Conservation (phyloP, 2,329 filamentous ascomycete genomes). For the Nemania serpens region DNA sequence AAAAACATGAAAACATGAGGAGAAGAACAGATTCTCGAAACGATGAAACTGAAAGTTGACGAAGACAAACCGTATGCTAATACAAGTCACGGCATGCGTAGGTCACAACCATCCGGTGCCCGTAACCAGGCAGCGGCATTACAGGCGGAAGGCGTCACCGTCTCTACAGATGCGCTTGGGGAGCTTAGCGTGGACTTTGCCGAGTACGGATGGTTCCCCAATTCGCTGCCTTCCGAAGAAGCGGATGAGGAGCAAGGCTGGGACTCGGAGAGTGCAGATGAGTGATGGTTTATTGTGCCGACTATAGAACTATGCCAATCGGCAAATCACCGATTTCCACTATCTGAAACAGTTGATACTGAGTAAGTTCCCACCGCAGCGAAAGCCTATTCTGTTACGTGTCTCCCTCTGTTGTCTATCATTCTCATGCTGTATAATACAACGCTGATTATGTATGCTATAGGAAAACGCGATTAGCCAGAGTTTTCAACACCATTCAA, state of each 20-base stretch:
- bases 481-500: background rate
- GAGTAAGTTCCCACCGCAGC: background rate
- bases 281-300: conserved; percentile 6
- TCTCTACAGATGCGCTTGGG: conserved; percentile 54
- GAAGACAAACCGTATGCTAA: background rate
- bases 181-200: conserved; percentile 57
- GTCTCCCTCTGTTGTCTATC: background rate
- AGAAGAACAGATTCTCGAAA: no score
- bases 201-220: conserved; percentile 62
- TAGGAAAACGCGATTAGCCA: conserved; percentile 11
- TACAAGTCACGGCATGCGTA: conserved; percentile 31
- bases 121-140: conserved; percentile 57
- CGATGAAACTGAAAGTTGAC: no score
- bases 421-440: background rate
- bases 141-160: conserved; percentile 56
- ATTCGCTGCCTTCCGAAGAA: conserved; percentile 51
- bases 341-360: no score
- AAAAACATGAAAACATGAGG: no score
- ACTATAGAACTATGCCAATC: conserved; percentile 9
- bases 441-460: background rate
- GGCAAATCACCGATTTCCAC: background rate
- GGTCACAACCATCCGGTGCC: conserved; percentile 55
- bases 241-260: conserved; percentile 40
- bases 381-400: background rate
- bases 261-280: conserved; percentile 6